Conservation (phyloP, 1,139 yeast genomes). For the Geotrichum fermentans region DNA sequence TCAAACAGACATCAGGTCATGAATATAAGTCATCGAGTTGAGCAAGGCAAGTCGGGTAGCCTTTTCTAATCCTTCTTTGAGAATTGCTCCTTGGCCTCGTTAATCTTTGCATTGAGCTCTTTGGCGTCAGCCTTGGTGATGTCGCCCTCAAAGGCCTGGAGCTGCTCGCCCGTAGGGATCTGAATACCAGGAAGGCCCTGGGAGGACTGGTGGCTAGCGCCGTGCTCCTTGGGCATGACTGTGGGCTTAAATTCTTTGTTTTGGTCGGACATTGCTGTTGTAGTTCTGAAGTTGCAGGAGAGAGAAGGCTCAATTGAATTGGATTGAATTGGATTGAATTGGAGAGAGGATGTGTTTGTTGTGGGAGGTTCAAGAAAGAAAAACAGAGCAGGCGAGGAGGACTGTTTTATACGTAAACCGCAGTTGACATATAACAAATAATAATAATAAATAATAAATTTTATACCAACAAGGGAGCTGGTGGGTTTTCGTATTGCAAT, state of each 20-base stretch:
- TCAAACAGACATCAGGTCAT: not conserved
- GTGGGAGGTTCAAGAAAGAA: too few species aligned
- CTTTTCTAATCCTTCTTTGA: not conserved
- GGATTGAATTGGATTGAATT: too few species aligned
- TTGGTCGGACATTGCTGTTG: constrained; percentile 13
- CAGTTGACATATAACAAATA: too few species aligned
- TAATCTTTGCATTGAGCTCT: constrained; percentile 15
- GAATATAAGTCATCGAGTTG: not conserved
- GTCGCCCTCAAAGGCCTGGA: constrained; percentile 12
- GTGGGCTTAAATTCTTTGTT: constrained; percentile 16
- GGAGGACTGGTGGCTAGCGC: constrained; percentile 7
- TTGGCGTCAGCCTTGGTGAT: constrained; percentile 13
- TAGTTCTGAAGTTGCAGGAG: not conserved
- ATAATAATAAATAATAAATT: too few species aligned
- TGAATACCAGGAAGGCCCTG: constrained; percentile 19
- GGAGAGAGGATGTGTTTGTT: too few species aligned
- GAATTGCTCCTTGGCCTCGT: constrained; percentile 8
- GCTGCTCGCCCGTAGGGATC: constrained; percentile 16
- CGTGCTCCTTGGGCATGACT: constrained; percentile 17
- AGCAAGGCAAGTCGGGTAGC: not conserved
- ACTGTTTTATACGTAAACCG: too few species aligned
- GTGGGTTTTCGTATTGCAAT: too few species aligned
- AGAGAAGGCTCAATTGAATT: too few species aligned
- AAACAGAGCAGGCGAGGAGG: too few species aligned
- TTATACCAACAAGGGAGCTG: too few species aligned